A percentile compares a stretch with the other conserved stretches of the same genome.
phyloP scores from a whole-genome alignment of 2,329 filamentous ascomycete species.

The Fusarium protoensiforme region DNA sequence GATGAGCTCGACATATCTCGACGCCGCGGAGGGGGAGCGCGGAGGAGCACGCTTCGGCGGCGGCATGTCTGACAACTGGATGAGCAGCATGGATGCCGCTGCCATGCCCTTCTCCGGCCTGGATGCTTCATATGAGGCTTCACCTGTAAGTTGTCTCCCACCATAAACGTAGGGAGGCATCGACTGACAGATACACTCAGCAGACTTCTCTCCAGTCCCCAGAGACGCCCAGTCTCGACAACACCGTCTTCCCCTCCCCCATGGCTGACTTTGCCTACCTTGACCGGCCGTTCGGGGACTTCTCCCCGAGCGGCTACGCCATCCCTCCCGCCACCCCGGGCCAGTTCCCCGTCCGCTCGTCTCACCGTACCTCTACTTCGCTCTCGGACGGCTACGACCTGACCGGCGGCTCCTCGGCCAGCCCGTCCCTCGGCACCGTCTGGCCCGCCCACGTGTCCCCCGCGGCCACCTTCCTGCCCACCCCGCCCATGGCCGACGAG shows the following conservation, averaged over 20 bases:
- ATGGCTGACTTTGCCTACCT: conserved; percentile 39
- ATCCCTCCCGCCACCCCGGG: conserved; percentile 28
- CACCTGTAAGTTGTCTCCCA: conserved; percentile 28
- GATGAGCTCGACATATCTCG: conserved; percentile 40
- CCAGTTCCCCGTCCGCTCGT: conserved; percentile 29
- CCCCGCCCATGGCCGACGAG: conserved; percentile 40
- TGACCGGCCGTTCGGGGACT: conserved; percentile 38
- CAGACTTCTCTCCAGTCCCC: conserved; percentile 38
- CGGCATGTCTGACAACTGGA: conserved; percentile 30
- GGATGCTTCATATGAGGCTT: conserved; percentile 32
- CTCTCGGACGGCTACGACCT: conserved; percentile 38
- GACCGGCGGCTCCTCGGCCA: conserved; percentile 14
- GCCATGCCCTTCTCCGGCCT: conserved; percentile 37
- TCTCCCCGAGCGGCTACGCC: conserved; percentile 30
- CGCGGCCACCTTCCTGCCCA: conserved; percentile 36
- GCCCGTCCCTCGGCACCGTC: conserved; percentile 27
- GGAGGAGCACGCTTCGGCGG: conserved; percentile 15
- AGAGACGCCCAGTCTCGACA: conserved; percentile 38
- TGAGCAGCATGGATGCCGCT: conserved; percentile 29
- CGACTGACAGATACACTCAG: conserved; percentile 2
- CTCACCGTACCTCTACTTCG: conserved; percentile 28
- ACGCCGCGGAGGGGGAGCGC: conserved; percentile 27
- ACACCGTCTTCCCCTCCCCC: conserved; percentile 38
- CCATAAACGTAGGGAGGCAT: background rate
- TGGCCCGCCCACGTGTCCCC: conserved; percentile 40